Base-by-base conservation (phyloP, 2,329 filamentous ascomycete genomes). In the Botrytis pseudocinerea region DNA sequence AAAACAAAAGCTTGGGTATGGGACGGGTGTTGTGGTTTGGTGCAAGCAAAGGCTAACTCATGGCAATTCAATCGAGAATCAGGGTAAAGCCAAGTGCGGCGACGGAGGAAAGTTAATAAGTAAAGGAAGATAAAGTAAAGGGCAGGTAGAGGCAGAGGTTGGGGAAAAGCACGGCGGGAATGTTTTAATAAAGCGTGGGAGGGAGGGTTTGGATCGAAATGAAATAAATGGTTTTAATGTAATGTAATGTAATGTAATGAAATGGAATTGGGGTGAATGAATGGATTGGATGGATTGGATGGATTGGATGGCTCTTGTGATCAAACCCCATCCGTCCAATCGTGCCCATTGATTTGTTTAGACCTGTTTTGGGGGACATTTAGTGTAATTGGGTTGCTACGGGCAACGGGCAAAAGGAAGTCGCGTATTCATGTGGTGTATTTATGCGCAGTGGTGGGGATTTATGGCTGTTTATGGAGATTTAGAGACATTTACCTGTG, bases 41-140 rank as follows among this genome's bases (percentile, higher is more conserved):
- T 54, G 46, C 64, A 66, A 54, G 38, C 25, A 66, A 40, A 54
- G 28, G 46, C 64, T 66, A 66, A 66, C 46, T 54, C 64, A 66
- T 66, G 64, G 32, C 32, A 54, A 66, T 40, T 7, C 22, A 54
- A 54, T 38, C 22, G 5, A 16, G 9, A 25, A 54, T 54, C 6
- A 54, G 7, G 16, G 48, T 54, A 54, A 54, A 54, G 48, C 16
- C 48, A n/a, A 2, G 48, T 54, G 48, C n/a, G 14, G 25, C 14
- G 48, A 54, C 14, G 48, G 38, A 38, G 38, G 38, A 38, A 38
- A 38, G 38, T 38, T 38, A 38, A 38, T 38, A 38, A 38, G 38
- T 38, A 38, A 38, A 38, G 10, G 42, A 38, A n/a, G 51, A 18
- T 18, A 35, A 16, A 12, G 63, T 65, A 65, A 51, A 42, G 44